Conservation (phyloP, 2,329 filamentous ascomycete species). For the Colletotrichum godetiae region DNA sequence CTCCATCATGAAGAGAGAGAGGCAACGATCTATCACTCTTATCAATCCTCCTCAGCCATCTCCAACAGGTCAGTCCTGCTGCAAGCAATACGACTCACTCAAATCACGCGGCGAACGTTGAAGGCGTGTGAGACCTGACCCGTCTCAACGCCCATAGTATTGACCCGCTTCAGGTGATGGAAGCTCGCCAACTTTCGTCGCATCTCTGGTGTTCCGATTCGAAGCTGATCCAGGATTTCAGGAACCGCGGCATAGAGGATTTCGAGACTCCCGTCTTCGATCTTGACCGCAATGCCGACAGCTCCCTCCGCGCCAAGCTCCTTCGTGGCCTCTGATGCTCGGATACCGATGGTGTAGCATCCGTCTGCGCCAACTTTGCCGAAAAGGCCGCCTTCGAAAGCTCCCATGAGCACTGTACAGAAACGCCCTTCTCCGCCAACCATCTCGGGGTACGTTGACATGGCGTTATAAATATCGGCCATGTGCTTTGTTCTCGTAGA, state of each 20-base stretch:
- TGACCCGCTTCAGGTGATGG: constrained; percentile 47
- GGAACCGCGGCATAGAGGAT: constrained; percentile 55
- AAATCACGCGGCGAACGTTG: constrained; percentile 1
- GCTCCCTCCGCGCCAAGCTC: constrained; percentile 49
- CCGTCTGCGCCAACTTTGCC: constrained; percentile 62
- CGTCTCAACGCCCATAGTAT: constrained; percentile 52
- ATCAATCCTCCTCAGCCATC: background rate
- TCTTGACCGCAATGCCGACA: constrained; percentile 58
- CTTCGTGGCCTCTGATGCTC: constrained; percentile 49
- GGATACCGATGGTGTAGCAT: constrained; percentile 58
- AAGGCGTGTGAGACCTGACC: constrained; percentile 40
- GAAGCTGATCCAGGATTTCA: constrained; percentile 57
- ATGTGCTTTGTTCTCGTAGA: constrained; percentile 39
- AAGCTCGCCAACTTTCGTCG: constrained; percentile 45
- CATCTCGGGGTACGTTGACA: constrained; percentile 54
- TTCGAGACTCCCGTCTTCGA: constrained; percentile 58
- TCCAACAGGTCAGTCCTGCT: too few relatives aligned
- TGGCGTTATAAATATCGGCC: constrained; percentile 53
- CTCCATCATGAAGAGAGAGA: background rate
- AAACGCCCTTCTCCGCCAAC: constrained; percentile 58
- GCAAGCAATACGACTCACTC: background rate
- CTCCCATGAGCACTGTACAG: constrained; percentile 57
- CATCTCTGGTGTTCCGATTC: constrained; percentile 47
- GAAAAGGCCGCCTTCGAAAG: constrained; percentile 50
- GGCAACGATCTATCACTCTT: background rate